Percentiles rank a stretch among this genome's conserved stretches.
Conservation (phyloP, 176 grass and related monocot species). For the Oryza meyeriana region DNA sequence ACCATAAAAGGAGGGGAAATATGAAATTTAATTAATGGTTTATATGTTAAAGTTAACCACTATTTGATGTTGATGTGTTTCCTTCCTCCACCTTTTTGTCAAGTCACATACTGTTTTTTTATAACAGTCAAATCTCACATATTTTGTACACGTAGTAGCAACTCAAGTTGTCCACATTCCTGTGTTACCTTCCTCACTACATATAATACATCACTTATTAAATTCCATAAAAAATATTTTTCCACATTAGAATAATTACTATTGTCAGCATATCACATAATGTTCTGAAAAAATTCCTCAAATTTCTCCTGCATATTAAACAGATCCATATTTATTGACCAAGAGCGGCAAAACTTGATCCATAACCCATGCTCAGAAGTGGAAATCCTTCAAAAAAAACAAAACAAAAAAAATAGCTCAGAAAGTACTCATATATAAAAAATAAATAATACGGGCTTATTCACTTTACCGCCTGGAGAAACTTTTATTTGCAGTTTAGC, state of each 20-base stretch:
- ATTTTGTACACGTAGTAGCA: background rate
- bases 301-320: background rate
- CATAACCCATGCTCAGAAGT: background rate
- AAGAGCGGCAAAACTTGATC: background rate
- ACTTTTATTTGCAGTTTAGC: fast-evolving
- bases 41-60: conserved; percentile 19
- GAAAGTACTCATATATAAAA: no score
- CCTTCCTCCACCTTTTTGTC: background rate
- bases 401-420: background rate
- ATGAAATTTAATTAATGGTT: background rate
- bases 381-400: background rate
- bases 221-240: background rate
- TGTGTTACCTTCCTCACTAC: background rate
- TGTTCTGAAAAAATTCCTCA: background rate
- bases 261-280: background rate
- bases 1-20: background rate
- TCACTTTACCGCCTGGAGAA: background rate
- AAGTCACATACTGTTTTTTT: background rate
- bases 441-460: background rate
- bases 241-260: background rate
- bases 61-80: background rate
- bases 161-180: background rate
- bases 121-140: background rate
- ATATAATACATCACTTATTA: background rate
- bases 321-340: background rate